Conservation (phyloP, 345 rosid species). For the Eucalyptus erythrocorys region DNA sequence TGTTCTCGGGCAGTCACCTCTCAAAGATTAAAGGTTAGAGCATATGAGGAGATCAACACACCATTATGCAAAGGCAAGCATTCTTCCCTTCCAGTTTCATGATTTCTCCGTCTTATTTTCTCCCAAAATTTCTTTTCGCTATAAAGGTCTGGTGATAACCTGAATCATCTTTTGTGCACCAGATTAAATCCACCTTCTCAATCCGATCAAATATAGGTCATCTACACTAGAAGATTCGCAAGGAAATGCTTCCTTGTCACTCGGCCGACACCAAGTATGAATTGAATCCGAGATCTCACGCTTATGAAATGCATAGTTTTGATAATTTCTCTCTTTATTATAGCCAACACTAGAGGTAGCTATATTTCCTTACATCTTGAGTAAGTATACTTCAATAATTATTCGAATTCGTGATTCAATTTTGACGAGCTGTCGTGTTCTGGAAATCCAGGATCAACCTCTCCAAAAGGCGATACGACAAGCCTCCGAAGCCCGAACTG, state of each 20-base stretch:
- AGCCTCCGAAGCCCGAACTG: constrained; percentile 5
- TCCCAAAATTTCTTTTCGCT: too few relatives aligned
- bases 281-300: background rate
- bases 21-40: too few relatives aligned
- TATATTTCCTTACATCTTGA: background rate
- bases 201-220: background rate
- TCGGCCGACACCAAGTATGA: background rate
- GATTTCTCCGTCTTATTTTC: too few relatives aligned
- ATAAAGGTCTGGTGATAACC: background rate
- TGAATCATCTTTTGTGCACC: background rate
- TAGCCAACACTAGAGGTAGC: background rate
- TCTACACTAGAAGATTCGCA: background rate
- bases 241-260: background rate
- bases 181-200: background rate
- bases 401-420: background rate
- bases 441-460: constrained; percentile 19
- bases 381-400: background rate
- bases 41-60: too few relatives aligned
- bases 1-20: background rate
- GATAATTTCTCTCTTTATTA: background rate
- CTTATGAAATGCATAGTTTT: background rate
- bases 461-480: constrained; percentile 11
- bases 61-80: background rate
- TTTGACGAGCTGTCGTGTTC: background rate
- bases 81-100: too few relatives aligned